These are phyloP conservation scores for Scenedesmus sp. DNA, from an alignment of 163 green algal genomes.

Conservation along the genomic window DNA sequence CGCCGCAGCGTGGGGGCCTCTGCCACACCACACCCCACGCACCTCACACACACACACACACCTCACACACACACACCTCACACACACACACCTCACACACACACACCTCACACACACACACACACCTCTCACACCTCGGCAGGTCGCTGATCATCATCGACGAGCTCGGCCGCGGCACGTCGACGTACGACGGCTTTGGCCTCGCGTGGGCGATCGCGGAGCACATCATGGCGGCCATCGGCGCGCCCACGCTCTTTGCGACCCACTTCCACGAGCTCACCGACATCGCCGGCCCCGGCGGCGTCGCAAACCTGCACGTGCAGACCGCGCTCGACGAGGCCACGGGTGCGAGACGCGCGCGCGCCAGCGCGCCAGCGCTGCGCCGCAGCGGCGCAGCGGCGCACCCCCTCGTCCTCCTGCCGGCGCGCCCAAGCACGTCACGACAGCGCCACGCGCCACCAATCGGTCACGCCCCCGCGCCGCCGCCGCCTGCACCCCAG, in stretches of 20 bases:
- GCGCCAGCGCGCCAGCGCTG: too few species aligned
- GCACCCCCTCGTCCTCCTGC: too few species aligned
- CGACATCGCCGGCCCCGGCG: conserved; percentile 72
- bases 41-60: too few species aligned
- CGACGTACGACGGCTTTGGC: conserved; percentile 91
- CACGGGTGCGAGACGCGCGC: conserved; percentile 45
- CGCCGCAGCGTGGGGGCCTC: too few species aligned
- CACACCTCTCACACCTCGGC: conserved; percentile 28
- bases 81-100: not conserved
- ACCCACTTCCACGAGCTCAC: conserved; percentile 99
- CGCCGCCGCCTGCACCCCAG: too few species aligned
- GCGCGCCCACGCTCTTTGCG: conserved; percentile 89
- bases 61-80: too few species aligned
- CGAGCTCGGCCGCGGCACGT: conserved; percentile 94
- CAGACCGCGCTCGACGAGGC: conserved; percentile 71
- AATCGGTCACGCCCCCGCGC: too few species aligned
- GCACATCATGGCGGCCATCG: conserved; percentile 86
- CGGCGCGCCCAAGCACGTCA: too few species aligned
- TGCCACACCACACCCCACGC: too few species aligned
- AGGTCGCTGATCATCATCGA: conserved; percentile 96
- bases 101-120: not conserved
- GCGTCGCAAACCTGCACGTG: conserved; percentile 89
- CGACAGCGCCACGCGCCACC: too few species aligned
- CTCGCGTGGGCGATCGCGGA: conserved; percentile 96
- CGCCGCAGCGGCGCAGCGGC: too few species aligned